A percentile compares a stretch with the other conserved stretches of the same genome.
These are phyloP conservation scores for Trichosporon asahii DNA, from an alignment of 1,284 basidiomycete genomes.

Conservation along the genomic window DNA sequence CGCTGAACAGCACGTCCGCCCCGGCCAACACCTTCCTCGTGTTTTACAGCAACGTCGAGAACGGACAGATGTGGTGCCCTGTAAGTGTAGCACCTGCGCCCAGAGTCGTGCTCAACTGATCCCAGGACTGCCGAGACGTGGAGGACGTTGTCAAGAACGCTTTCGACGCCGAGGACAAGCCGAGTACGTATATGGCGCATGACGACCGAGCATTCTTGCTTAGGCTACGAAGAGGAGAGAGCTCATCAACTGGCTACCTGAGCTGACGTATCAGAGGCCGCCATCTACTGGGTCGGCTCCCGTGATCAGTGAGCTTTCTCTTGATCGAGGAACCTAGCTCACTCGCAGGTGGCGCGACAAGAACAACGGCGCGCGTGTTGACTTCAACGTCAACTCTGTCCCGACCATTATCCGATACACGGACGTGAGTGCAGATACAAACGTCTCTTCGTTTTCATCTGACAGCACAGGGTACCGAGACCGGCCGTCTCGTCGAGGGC, in stretches of 20 bases:
- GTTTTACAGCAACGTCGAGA: slow-evolving; percentile 51
- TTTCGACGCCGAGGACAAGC: slow-evolving; percentile 59
- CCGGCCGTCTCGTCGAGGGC: slow-evolving; percentile 60
- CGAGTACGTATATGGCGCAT: slow-evolving; percentile 49
- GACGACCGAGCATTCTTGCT: too few species aligned
- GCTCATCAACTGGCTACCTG: too few species aligned
- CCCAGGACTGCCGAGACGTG: slow-evolving; percentile 68
- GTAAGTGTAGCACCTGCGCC: slow-evolving; percentile 30
- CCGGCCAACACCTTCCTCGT: slow-evolving; percentile 46
- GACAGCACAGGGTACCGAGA: slow-evolving; percentile 56
- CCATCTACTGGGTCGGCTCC: slow-evolving; percentile 72
- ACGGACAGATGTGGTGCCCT: slow-evolving; percentile 54
- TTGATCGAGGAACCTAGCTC: background rate
- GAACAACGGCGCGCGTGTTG: slow-evolving; percentile 62
- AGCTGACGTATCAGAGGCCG: slow-evolving; percentile 51
- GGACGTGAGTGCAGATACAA: slow-evolving; percentile 57
- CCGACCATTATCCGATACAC: slow-evolving; percentile 70
- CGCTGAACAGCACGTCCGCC: slow-evolving; percentile 41
- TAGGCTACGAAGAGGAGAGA: too few species aligned
- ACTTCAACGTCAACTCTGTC: slow-evolving; percentile 63
- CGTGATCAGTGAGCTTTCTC: slow-evolving; percentile 61
- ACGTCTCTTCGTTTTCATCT: background rate
- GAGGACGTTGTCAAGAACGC: slow-evolving; percentile 61
- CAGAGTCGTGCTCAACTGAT: background rate
- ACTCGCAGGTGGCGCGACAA: slow-evolving; percentile 63